phyloP scores from a whole-genome alignment of 1,284 basidiomycete species.

The Apiotrichum brassicae region DNA sequence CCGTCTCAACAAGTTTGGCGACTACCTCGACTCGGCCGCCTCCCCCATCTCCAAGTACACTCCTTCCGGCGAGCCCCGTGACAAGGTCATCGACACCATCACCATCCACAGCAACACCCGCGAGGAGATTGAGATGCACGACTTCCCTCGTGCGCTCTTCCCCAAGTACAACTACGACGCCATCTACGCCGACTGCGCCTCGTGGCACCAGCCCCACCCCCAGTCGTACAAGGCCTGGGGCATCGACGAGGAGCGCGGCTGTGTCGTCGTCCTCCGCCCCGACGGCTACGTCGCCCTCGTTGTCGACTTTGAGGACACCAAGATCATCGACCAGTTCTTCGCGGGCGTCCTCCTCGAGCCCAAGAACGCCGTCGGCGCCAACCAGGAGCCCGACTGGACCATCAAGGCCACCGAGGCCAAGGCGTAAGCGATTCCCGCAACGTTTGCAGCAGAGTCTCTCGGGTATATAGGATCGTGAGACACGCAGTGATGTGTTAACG shows the following conservation, averaged over 20 bases:
- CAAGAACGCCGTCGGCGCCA: conserved; percentile 8
- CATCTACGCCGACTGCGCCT: conserved; percentile 17
- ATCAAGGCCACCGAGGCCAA: conserved; percentile 8
- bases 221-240: conserved; percentile 25
- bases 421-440: too few species aligned
- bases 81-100: conserved; percentile 18
- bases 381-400: conserved; percentile 14
- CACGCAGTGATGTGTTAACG: neutral
- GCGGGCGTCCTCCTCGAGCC: conserved; percentile 7
- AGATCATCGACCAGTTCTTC: conserved; percentile 13
- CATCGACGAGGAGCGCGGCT: conserved; percentile 22
- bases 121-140: conserved; percentile 20
- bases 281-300: conserved; percentile 29
- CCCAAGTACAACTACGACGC: conserved; percentile 15
- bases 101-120: conserved; percentile 23
- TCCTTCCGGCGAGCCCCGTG: conserved; percentile 5
- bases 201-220: conserved; percentile 16
- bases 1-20: conserved; percentile 14
- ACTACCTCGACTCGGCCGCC: conserved; percentile 13
- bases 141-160: conserved; percentile 15
- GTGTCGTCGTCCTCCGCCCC: conserved; percentile 29
- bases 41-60: conserved; percentile 14
- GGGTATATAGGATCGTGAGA: too few species aligned
- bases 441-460: too few species aligned
- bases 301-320: conserved; percentile 19